Conservation (phyloP, 2,329 filamentous ascomycete genomes). For the Aspergillus fructus region DNA sequence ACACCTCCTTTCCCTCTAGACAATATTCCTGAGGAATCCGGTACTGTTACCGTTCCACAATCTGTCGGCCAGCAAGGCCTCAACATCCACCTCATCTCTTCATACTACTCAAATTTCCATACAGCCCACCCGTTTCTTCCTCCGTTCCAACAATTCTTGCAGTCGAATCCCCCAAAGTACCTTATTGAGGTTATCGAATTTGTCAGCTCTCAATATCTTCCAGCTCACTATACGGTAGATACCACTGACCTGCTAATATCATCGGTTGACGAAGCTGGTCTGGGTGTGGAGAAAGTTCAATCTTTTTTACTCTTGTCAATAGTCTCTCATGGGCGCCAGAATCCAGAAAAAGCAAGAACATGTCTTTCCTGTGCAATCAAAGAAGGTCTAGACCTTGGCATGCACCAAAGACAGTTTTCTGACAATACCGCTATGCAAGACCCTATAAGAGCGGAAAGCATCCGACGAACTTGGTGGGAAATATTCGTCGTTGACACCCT, state of each 20-base stretch:
- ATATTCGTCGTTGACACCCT: conserved; percentile 8
- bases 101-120: conserved; percentile 11
- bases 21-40: too few species aligned
- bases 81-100: neutral
- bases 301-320: neutral
- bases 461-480: conserved; percentile 14
- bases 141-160: conserved; percentile 1
- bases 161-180: neutral
- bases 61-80: too few species aligned
- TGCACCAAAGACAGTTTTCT: neutral
- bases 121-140: conserved; percentile 10
- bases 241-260: neutral
- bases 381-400: neutral
- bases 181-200: conserved; percentile 6
- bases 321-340: neutral
- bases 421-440: neutral
- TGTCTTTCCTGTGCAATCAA: neutral
- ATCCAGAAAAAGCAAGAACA: neutral
- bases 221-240: neutral
- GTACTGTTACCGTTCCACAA: too few species aligned
- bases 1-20: too few species aligned
- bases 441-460: conserved; percentile 1
- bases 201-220: conserved; percentile 7
- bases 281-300: neutral
- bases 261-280: neutral